phyloP scores from a whole-genome alignment of 495 filamentous ascomycete genomes.

The Amniculicola lignicola region DNA sequence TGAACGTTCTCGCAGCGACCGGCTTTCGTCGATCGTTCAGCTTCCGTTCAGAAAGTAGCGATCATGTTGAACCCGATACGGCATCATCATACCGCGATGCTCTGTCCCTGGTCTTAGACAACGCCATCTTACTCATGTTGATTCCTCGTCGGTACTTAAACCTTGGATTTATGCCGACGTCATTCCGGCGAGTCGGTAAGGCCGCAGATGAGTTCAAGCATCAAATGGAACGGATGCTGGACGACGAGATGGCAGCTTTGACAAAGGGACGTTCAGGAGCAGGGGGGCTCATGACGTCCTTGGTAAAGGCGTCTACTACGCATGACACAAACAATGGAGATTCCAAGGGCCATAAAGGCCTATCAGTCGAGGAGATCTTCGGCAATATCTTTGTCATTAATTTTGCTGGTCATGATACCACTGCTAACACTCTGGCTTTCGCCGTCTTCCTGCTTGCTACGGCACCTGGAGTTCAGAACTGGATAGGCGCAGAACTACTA shows the following conservation, averaged over 20 bases:
- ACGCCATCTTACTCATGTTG: slow-evolving; percentile 22
- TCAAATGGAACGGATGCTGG: slow-evolving; percentile 18
- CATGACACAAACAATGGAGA: slow-evolving; percentile 6
- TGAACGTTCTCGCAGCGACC: slow-evolving; percentile 42
- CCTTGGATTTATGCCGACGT: background rate
- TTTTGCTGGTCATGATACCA: slow-evolving; percentile 53
- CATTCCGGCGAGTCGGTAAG: slow-evolving; percentile 8
- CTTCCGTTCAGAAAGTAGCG: slow-evolving; percentile 28
- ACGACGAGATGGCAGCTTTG: background rate
- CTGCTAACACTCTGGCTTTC: slow-evolving; percentile 48
- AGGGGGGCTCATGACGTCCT: slow-evolving; percentile 15
- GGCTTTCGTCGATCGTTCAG: slow-evolving; percentile 42
- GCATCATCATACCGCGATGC: slow-evolving; percentile 30
- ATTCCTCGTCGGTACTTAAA: slow-evolving; percentile 9
- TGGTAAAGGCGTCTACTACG: slow-evolving; percentile 21
- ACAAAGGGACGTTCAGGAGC: slow-evolving; percentile 1
- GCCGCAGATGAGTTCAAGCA: slow-evolving; percentile 16
- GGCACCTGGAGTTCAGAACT: slow-evolving; percentile 44
- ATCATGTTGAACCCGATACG: slow-evolving; percentile 3
- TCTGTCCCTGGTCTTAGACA: slow-evolving; percentile 14
- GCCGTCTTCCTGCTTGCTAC: slow-evolving; percentile 45
- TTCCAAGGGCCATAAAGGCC: background rate
- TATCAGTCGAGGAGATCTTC: slow-evolving; percentile 45
- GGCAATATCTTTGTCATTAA: slow-evolving; percentile 53
- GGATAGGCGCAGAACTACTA: slow-evolving; percentile 47